Percentiles rank a stretch among this genome's conserved stretches.
phyloP scores from a whole-genome alignment of 2,329 filamentous ascomycete species.

The Iodosphaeria phyllophila region DNA sequence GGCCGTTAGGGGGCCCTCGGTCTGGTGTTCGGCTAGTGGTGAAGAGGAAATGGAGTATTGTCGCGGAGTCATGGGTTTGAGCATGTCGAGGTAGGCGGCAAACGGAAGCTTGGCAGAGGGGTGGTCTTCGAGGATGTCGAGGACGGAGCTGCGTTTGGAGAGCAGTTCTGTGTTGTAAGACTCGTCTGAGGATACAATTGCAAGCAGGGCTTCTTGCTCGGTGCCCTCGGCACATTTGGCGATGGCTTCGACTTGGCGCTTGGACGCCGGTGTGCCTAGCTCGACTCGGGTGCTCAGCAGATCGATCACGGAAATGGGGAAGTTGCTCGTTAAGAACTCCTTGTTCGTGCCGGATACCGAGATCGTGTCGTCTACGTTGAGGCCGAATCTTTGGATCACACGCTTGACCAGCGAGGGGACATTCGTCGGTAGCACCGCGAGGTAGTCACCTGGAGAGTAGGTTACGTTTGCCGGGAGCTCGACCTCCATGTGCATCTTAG shows the following conservation, averaged over 20 bases:
- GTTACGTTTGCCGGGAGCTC: conserved; percentile 44
- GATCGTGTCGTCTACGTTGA: conserved; percentile 51
- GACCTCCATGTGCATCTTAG: conserved; percentile 50
- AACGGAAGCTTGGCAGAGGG: conserved; percentile 41
- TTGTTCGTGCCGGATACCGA: conserved; percentile 34
- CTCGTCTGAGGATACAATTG: conserved; percentile 24
- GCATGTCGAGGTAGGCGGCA: conserved; percentile 47
- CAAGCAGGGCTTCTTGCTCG: conserved; percentile 19
- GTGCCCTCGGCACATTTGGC: conserved; percentile 10
- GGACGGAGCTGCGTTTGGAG: conserved; percentile 39
- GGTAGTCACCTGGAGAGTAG: conserved; percentile 60
- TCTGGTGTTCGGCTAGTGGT: conserved; percentile 39
- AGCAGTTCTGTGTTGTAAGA: conserved; percentile 27
- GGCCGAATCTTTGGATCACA: conserved; percentile 43
- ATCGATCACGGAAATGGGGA: conserved; percentile 39
- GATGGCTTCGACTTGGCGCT: conserved; percentile 24
- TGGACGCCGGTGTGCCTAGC: conserved; percentile 52
- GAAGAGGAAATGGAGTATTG: conserved; percentile 69
- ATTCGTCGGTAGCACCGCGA: conserved; percentile 57
- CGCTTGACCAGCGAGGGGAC: conserved; percentile 39
- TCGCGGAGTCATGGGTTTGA: conserved; percentile 61
- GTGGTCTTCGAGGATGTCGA: conserved; percentile 53
- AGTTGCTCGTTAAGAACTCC: conserved; percentile 33
- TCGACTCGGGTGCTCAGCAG: conserved; percentile 56
- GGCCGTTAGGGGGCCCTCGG: conserved; percentile 31